phyloP scores from a whole-genome alignment of 208 protist species.

The Acanthamoeba royreba region DNA sequence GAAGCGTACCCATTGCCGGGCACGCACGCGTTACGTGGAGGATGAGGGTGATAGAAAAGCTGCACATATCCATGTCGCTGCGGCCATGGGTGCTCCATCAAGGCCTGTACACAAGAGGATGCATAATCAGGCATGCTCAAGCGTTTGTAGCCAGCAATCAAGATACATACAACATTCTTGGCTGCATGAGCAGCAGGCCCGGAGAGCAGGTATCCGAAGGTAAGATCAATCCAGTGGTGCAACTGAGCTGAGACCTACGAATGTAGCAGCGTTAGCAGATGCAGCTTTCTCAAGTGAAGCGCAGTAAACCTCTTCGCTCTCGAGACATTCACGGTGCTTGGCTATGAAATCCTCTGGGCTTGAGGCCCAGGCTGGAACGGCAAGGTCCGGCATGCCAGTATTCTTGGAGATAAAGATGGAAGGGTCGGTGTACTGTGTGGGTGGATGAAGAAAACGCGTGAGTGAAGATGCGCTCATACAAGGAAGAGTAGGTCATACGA shows the following conservation, averaged over 20 bases:
- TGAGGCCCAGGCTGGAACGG: constrained; percentile 61
- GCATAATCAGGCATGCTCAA: neutral
- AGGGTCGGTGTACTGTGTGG: constrained; percentile 52
- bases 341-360: constrained; percentile 64
- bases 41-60: neutral
- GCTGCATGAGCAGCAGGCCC: constrained; percentile 49
- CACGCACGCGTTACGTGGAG: neutral
- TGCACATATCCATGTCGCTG: constrained; percentile 5
- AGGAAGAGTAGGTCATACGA: neutral
- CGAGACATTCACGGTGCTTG: constrained; percentile 71
- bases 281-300: neutral
- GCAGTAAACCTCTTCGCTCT: constrained; percentile 68
- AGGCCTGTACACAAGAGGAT: neutral
- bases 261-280: neutral
- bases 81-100: neutral
- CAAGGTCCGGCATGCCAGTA: constrained; percentile 66
- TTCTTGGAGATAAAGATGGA: constrained; percentile 68
- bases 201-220: constrained; percentile 77
- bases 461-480: neutral
- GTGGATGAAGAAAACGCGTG: neutral
- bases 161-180: constrained; percentile 60
- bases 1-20: neutral
- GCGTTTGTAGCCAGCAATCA: neutral
- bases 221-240: constrained; percentile 82
- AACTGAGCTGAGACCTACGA: constrained; percentile 36